Base-by-base conservation (phyloP, 148 eudicot genomes). In the Camellia sinensis region DNA sequence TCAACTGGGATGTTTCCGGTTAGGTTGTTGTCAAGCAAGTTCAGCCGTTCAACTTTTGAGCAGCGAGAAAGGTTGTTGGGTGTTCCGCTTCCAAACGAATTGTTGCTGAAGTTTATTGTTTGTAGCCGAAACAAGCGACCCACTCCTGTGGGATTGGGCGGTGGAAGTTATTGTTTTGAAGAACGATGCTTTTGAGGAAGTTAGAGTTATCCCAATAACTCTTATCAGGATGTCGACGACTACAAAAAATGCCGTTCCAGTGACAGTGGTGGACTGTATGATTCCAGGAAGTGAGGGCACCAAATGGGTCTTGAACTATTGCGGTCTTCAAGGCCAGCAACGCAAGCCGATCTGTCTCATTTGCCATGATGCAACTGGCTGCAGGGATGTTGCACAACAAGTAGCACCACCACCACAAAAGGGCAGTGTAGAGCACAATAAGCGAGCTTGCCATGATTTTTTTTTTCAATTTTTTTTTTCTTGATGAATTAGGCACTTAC, bases 101-200 rank as follows among this genome's bases (percentile, higher is more conserved):
- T 65, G 29, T 65, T 65, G 69, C 69, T 19, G n/a, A 65, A 29
- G 7, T 65, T 29, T 17, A 65, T 2, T 1, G 3, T 4, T 22
- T 61, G 64, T 15, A 61, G 64, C 64, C 64, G 64, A 61, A 61
- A 61, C 64, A 61, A 61, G 19, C 19, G n/a, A 61, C 64, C 64
- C 2, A 61, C 21, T 61, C 64, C 5, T 61, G 64, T 18, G 64
- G 64, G 64, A 61, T 61, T 7, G n/a, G 64, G 64, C 64, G 19
- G 5, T 61, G 21, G 6, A 46, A 46, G 50, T 6, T 46, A 46
- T 46, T 46, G 50, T 46, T 46, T 46, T 46, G 50, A 6, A 46
- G 50, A 46, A 46, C 50, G 50, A 46, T 46, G 50, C 50, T 46
- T 6, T 6, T 46, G 50, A 46, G 50, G 50, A 46, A 46, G 50